Evolutionary conservation across 148 eudicot species (phyloP).

Genomic region (Vaccinium darrowii): DNA sequence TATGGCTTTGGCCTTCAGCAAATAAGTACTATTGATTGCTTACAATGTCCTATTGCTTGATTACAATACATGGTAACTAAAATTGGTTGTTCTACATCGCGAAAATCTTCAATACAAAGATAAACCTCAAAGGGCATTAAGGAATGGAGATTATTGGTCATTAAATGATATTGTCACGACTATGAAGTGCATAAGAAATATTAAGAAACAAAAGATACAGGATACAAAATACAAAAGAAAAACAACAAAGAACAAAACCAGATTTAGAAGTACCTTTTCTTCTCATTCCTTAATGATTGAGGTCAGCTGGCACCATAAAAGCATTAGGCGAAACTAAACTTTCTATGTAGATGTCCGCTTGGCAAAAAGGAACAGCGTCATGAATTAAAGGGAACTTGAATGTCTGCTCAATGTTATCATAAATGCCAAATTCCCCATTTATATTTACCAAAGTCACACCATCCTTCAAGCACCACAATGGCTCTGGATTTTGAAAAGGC

Average conservation of each 20-base stretch:
- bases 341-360: not conserved
- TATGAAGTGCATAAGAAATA: not conserved
- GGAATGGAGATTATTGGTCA: not conserved
- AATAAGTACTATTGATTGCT: not conserved
- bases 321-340: constrained; percentile 9
- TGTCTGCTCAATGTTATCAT: not conserved
- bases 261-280: not conserved
- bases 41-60: not conserved
- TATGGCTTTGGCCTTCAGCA: not conserved
- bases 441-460: not conserved
- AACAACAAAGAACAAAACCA: not conserved
- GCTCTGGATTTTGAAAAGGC: not conserved
- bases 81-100: not conserved
- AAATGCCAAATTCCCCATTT: not conserved
- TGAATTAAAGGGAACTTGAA: not conserved
- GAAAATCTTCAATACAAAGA: not conserved
- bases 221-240: not conserved
- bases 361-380: not conserved
- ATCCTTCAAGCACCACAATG: not conserved
- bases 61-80: not conserved
- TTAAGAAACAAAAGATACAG: not conserved
- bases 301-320: not conserved
- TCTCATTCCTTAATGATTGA: not conserved
- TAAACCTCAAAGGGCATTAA: not conserved
- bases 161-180: not conserved